A percentile compares a stretch with the other conserved stretches of the same genome.
phyloP scores from a whole-genome alignment of 176 grass and related monocot genomes.

The Rhynchospora breviuscula region DNA sequence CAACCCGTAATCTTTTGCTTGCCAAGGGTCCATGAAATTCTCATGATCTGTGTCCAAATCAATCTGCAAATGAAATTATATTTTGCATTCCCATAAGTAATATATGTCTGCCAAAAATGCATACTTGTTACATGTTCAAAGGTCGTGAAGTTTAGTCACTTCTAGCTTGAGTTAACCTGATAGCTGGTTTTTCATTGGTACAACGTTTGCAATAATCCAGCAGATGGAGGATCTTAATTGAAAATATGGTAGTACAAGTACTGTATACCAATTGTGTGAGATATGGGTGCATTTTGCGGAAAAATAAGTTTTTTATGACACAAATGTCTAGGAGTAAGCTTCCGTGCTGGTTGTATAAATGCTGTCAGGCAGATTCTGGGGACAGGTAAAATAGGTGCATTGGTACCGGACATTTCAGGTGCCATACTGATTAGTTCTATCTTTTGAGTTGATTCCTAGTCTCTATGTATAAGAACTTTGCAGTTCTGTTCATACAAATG shows the following conservation, averaged over 20 bases:
- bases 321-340: too few species aligned
- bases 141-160: not conserved
- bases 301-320: not conserved
- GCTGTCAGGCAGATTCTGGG: too few species aligned
- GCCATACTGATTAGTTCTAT: too few species aligned
- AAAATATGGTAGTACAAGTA: not conserved
- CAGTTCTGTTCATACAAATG: too few species aligned
- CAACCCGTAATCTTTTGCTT: slow-evolving; percentile 92
- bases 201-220: not conserved
- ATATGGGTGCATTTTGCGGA: not conserved
- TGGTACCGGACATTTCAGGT: too few species aligned
- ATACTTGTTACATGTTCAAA: not conserved
- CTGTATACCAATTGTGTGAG: not conserved
- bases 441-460: too few species aligned
- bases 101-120: not conserved
- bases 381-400: too few species aligned
- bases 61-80: slow-evolving; percentile 43
- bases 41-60: slow-evolving; percentile 75
- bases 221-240: not conserved
- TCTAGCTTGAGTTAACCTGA: not conserved
- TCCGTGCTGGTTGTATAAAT: too few species aligned
- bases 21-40: slow-evolving; percentile 94
- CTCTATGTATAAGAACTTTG: too few species aligned
- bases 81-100: not conserved
- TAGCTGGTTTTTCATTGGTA: not conserved